phyloP scores from a whole-genome alignment of 164 flowering plant species.

The Stephania cephalantha region DNA sequence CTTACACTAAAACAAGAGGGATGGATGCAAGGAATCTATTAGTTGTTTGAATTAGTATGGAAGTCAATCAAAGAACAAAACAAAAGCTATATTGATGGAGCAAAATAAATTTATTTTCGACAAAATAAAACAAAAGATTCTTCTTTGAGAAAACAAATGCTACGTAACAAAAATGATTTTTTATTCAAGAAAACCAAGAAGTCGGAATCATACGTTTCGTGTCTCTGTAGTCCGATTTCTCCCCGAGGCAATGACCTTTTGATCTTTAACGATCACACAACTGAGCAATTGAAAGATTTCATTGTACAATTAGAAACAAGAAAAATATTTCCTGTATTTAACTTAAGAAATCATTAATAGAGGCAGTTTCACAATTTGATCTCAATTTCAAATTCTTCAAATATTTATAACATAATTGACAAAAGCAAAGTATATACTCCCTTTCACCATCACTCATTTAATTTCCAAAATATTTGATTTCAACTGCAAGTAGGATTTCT shows the following conservation, averaged over 20 bases:
- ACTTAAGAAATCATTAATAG: slow-evolving; percentile 3
- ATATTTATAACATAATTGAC: not conserved
- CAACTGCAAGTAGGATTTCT: not conserved
- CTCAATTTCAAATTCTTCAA: too few species aligned
- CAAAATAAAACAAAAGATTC: not conserved
- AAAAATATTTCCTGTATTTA: not conserved
- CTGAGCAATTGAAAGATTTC: slow-evolving; percentile 26
- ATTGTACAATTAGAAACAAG: not conserved
- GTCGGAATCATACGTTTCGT: slow-evolving; percentile 49
- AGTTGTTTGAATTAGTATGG: not conserved
- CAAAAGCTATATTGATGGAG: not conserved
- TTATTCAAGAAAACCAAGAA: not conserved
- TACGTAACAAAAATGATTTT: too few species aligned
- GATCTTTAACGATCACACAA: slow-evolving; percentile 73
- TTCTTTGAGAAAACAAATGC: too few species aligned
- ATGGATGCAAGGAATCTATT: not conserved
- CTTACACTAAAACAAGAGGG: not conserved
- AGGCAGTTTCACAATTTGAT: too few species aligned
- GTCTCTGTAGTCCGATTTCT: slow-evolving; percentile 84
- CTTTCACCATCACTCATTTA: not conserved
- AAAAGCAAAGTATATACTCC: not conserved
- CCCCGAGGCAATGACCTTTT: slow-evolving; percentile 66
- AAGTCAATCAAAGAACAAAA: not conserved
- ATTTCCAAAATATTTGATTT: not conserved
- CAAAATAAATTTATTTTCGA: not conserved